Evolutionary conservation across 2,329 filamentous ascomycete species (phyloP).

Genomic region (Paracoccidioides lutzii): DNA sequence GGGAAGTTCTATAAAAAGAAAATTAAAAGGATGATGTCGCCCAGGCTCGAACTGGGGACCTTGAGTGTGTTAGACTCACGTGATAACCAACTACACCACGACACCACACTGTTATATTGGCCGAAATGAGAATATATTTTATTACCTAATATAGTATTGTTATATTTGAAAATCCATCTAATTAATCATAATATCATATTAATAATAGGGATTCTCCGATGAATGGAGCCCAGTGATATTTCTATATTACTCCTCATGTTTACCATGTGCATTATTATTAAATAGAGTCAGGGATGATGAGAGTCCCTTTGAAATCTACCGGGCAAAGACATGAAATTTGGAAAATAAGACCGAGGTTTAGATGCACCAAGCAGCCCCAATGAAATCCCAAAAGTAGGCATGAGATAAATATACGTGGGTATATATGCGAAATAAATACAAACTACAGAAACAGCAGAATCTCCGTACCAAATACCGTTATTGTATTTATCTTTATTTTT

Average conservation of each 20-base stretch:
- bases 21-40: conserved; percentile 4
- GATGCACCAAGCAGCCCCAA: neutral
- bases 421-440: neutral
- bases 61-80: conserved; percentile 9
- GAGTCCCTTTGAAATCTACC: too few species aligned
- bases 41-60: conserved; percentile 9
- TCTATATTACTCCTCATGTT: too few species aligned
- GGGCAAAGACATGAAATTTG: too few species aligned
- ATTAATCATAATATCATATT: too few species aligned
- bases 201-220: too few species aligned
- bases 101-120: neutral
- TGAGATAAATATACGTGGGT: neutral
- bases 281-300: too few species aligned
- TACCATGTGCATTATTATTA: too few species aligned
- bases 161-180: neutral
- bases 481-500: neutral
- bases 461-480: neutral
- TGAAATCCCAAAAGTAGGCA: neutral
- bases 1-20: neutral
- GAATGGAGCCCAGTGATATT: too few species aligned
- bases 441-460: neutral
- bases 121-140: neutral
- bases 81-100: conserved; percentile 10
- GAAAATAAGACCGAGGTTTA: neutral
- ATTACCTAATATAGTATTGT: neutral